Evolutionary conservation across 306 rosid genomes (phyloP), one percentile per base, ranked within the genome.

Genomic region (Trifolium dubium): DNA sequence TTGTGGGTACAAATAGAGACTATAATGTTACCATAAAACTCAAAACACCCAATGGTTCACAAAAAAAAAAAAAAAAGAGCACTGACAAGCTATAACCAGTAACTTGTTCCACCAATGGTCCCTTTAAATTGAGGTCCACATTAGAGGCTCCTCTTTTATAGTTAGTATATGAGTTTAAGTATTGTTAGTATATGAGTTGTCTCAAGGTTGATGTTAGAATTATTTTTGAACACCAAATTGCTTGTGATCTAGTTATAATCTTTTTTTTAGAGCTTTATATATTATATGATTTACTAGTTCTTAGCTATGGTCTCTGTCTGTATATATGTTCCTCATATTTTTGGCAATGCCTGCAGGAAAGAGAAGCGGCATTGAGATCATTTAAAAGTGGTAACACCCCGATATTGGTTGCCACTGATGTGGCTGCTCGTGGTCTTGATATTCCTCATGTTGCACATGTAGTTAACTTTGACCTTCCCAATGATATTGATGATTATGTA

Each of bases 371-470:
- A 54, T 82, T 92, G 77, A 86, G 89, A 82, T 88, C 93, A 28
- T 92, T 92, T 77, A 88, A 88, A 82, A 92, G 93, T 75, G 97
- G 97, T 18, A 86, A 88, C 58, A 88, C 92, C 40, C 97, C 97
- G 5, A 92, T 92, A 58, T 82, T 92, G 91, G 97, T 92, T 47
- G 97, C 97, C 60, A 92, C 97, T 59, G 97, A 92, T 79, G 97
- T 92, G 73, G 97, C 97, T 43, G 97, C 97, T 10, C 95, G 97
- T 71, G 97, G 97, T 67, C 96, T 92, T 77, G 96, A 92, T 61
- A 92, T 92, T 75, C 97, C 96, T 32, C 96, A 89, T 62, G 97
- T 92, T 71, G 90, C 93, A 35, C 97, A 92, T 73, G 97, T 92
- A 34, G 92, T 92, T 63, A 92, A 92, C 85, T 92, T 92, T 75